Percentiles rank a stretch among this genome's conserved stretches.
These are phyloP conservation scores for Naganishia antarctica DNA, from an alignment of 768 basidiomycete species.

Conservation along the genomic window DNA sequence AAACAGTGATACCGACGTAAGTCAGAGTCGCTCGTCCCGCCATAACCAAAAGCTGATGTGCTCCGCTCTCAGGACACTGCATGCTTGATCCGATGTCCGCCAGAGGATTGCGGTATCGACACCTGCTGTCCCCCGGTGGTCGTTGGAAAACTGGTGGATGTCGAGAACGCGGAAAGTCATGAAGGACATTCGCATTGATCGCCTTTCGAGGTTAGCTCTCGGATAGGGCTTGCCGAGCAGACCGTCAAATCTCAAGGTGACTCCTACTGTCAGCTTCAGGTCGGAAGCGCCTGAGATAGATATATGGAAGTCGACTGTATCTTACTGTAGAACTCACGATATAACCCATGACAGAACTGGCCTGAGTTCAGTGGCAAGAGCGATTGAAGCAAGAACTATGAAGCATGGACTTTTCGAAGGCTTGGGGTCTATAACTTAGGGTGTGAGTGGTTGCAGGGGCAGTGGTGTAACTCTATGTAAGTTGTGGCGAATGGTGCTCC, in stretches of 20 bases:
- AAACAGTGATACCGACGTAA: conserved; percentile 15
- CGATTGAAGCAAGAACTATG: too few species aligned
- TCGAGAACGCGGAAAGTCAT: conserved; percentile 32
- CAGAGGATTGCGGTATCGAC: conserved; percentile 44
- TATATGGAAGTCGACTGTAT: not conserved
- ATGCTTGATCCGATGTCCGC: conserved; percentile 47
- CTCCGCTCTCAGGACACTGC: conserved; percentile 38
- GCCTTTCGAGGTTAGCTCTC: not conserved
- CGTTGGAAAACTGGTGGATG: conserved; percentile 39
- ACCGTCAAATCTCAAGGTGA: too few species aligned
- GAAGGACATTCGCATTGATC: conserved; percentile 6
- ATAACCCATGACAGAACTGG: too few species aligned
- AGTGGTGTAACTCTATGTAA: too few species aligned
- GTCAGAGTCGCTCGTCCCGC: not conserved
- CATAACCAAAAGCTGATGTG: not conserved
- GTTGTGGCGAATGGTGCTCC: too few species aligned
- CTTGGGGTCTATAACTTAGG: too few species aligned
- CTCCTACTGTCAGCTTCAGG: too few species aligned
- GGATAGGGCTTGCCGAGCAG: not conserved
- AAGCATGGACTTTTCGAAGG: too few species aligned
- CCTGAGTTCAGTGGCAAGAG: too few species aligned
- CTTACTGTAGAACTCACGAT: too few species aligned
- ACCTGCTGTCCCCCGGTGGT: conserved; percentile 44
- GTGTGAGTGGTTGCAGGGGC: too few species aligned
- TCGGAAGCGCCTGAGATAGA: too few species aligned